These are phyloP conservation scores for Flaveria floridana DNA, from an alignment of 140 eudicot genomes.

Conservation along the genomic window DNA sequence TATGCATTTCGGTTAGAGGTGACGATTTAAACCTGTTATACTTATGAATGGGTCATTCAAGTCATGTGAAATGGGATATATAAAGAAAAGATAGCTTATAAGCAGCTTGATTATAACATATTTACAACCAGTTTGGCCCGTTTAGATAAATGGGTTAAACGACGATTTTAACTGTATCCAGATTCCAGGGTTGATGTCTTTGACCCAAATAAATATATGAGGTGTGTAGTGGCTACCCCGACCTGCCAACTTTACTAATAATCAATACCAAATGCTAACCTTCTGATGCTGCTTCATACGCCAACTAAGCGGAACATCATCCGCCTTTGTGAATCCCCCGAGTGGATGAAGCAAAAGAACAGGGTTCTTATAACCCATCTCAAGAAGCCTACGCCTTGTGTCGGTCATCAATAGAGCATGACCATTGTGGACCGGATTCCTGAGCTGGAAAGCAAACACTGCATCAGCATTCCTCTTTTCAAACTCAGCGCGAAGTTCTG, in stretches of 20 bases:
- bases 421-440: constrained; percentile 96
- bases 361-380: constrained; percentile 89
- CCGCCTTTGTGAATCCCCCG: constrained; percentile 91
- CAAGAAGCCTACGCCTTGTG: constrained; percentile 82
- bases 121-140: too few relatives aligned
- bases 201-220: not conserved
- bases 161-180: not conserved
- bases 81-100: too few relatives aligned
- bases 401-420: constrained; percentile 95
- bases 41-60: not conserved
- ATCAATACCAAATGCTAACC: constrained; percentile 36
- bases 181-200: too few relatives aligned
- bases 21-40: not conserved
- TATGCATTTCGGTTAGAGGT: not conserved
- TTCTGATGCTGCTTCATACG: constrained; percentile 94
- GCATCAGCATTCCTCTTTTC: constrained; percentile 88
- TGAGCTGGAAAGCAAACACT: constrained; percentile 94
- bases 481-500: constrained; percentile 74
- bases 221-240: not conserved
- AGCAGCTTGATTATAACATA: too few relatives aligned
- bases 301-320: constrained; percentile 89
- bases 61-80: not conserved
- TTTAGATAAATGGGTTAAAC: not conserved
- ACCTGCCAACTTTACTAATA: not conserved
- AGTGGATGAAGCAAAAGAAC: constrained; percentile 96